Evolutionary conservation across 129 eudicot species (phyloP).

Genomic region (Erigeron canadensis): DNA sequence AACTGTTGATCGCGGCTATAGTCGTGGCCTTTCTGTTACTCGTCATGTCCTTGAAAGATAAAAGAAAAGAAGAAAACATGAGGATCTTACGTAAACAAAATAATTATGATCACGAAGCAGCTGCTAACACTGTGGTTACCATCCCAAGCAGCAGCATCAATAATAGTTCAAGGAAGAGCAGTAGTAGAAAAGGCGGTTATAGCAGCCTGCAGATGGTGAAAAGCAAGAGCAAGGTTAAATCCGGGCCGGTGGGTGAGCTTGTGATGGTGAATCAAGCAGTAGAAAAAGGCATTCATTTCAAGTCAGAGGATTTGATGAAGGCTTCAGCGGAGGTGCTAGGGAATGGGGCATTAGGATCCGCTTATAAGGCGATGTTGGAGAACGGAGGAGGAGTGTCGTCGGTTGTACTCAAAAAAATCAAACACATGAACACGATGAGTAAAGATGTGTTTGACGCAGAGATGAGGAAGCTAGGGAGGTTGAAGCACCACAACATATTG

Average conservation of each 20-base stretch:
- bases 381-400: constrained; percentile 58
- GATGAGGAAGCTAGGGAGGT: constrained; percentile 48
- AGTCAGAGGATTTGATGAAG: constrained; percentile 73
- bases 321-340: constrained; percentile 87
- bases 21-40: constrained; percentile 41
- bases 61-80: constrained; percentile 34
- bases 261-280: constrained; percentile 55
- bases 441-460: constrained; percentile 58
- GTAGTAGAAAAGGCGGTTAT: constrained; percentile 18
- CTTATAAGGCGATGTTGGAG: constrained; percentile 64
- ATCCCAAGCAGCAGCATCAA: too few relatives aligned
- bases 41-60: constrained; percentile 35
- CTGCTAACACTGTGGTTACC: constrained; percentile 46
- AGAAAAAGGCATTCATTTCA: constrained; percentile 52
- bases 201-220: background rate
- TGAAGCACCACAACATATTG: constrained; percentile 54
- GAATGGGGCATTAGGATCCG: constrained; percentile 64
- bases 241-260: constrained; percentile 38
- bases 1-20: constrained; percentile 38
- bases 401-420: constrained; percentile 69
- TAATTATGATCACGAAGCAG: constrained; percentile 48
- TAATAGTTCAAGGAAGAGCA: constrained; percentile 23
- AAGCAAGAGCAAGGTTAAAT: constrained; percentile 19
- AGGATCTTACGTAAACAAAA: constrained; percentile 35
- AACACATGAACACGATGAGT: constrained; percentile 56